Evolutionary conservation across 345 rosid genomes (phyloP), one percentile per base, ranked within the genome.

Genomic region (Adansonia digitata): DNA sequence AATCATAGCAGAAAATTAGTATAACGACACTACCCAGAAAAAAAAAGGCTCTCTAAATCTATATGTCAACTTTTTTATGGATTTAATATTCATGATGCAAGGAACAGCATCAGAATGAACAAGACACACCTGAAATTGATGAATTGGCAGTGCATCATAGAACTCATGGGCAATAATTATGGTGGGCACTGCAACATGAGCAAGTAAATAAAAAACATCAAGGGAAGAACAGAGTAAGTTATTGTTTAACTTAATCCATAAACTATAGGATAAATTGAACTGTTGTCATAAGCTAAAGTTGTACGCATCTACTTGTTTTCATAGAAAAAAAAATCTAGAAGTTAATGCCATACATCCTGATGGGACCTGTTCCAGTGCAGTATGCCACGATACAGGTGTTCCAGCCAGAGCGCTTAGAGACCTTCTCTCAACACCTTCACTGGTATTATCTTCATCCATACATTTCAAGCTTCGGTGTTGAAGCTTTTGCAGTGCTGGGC

Each of bases 61-160:
- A n/a, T 29, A 22, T 12, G 6, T 69, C 73, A 48, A 48, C 37
- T 27, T 49, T 29, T 29, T 48, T 17, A 18, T 37, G 73, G 73
- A 22, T 29, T 29, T 57, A 64, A 18, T 12, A 5, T 5, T 65
- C n/a, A 40, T 12, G 10, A 65, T 29, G 40, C 42, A 10, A 29
- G 26, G 43, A 10, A 26, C 55, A 29, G 43, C 43, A 48, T 55
- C 35, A 14, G 7, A 46, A 62, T 70, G 26, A 39, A 57, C 29
- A 12, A 45, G 26, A 85, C 90, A 60, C 68, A 94, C 98, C 98
- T 91, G 98, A 83, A 94, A 92, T 53, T 94, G 98, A 82, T 92
- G 95, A 75, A 95, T 85, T 24, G 99, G 97, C 75, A 94, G 88
- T 70, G 98, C 99, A 84, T 95, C 99, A 76, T 86, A 93, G 79